Base-by-base conservation (phyloP, 345 rosid genomes). In the Mallotus nudiflorus region DNA sequence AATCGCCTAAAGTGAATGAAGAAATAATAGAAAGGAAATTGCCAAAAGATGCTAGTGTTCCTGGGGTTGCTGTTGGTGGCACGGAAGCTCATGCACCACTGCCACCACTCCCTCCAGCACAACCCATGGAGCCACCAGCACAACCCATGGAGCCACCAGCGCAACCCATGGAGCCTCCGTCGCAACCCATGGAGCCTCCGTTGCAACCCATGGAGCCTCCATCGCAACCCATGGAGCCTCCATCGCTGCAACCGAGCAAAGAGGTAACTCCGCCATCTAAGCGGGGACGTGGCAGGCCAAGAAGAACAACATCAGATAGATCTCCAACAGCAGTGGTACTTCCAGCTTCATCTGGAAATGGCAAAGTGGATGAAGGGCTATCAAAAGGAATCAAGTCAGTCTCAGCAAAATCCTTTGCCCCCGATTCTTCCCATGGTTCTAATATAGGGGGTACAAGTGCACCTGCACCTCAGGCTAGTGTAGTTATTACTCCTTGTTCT, bases 201-300 rank as follows among this genome's bases (percentile, higher is more conserved):
- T 65, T 68, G 55, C 65, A 49, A 20, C 62, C 73, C 3, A 61
- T 73, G 33, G 46, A 51, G 4, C 58, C 29, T 53, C 58, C 58
- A 25, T 16, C 25, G 24, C 29, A 22, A 53, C 3, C 58, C 28
- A 16, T 73, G 70, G 70, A 76, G 65, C 77, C 67, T 66, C 80
- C 76, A 28, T 81, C 69, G 18, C 69, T 63, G 54, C 86, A 72
- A 65, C 83, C 73, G 73, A 77, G 51, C 73, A 82, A 81, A 54
- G 90, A 93, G 71, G 85, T 75, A 66, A 89, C 88, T 46, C 88
- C 88, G 55, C 95, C 98, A 70, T 76, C 89, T 48, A 93, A 89
- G 80, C 82, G 98, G 65, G 97, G 98, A 24, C 93, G 98, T 80
- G 98, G 98, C 68, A 89, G 98, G 77, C 98, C 98, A 33, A 86